Evolutionary conservation across 768 basidiomycete species (phyloP), one percentile per base, ranked within the genome.

Genomic region (Lentinula raphanica): DNA sequence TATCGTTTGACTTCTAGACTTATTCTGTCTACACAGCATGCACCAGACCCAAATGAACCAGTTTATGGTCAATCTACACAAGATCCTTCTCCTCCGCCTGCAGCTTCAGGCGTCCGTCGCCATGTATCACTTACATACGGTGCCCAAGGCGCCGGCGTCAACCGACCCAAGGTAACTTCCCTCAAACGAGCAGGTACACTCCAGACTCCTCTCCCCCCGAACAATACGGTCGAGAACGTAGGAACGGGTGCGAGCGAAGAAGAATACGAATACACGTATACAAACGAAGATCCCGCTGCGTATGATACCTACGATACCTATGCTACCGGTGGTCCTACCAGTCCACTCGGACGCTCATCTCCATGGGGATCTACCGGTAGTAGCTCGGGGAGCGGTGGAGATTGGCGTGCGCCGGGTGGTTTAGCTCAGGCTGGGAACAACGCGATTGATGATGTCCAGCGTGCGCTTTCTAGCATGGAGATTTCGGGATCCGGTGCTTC

Each of bases 91-190:
- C 88, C 88, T 9, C 88, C 90, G 54, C 84, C 88, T 11, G 79
- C 81, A n/a, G 80, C 72, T 45, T 81, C 87, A 0, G 81, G 80
- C 49, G 89, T 94, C 27, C 86, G 92, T 39, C 79, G 92, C 58
- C 89, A 92, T 69, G 86, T 87, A 58, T 90, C 87, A 57, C 79
- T 93, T 49, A 93, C 87, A 25, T 84, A 89, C 63, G 85, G 87
- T 28, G 79, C 84, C 17, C 79, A 75, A 44, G 78, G 76, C n/a
- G 76, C 75, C 44, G 75, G 76, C 49, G 76, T 77, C 13, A 65
- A 68, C 28, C 79, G 83, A 54, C 75, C 75, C 48, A 81, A 84
- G 66, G 65, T 75, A 29, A 63, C 72, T 23, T 66, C 79, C 15
- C 79, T 92, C 59, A 89, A 84, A 67, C 86, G 91, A 59, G 83